These are phyloP conservation scores for Wickerhamiella siamensis DNA, from an alignment of 805 yeast genomes.

Conservation along the genomic window DNA sequence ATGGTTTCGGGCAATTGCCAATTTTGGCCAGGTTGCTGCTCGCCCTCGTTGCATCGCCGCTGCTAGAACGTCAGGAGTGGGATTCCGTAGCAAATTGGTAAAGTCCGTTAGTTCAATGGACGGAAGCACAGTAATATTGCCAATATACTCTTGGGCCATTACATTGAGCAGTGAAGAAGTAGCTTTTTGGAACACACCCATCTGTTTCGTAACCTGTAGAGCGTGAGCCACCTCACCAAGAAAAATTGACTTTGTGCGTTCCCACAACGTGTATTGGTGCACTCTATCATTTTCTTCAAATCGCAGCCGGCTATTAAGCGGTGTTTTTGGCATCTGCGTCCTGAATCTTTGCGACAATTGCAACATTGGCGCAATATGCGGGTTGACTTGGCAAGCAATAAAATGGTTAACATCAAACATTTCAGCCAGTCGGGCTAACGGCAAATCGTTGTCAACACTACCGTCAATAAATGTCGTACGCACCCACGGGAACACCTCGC, in stretches of 20 bases:
- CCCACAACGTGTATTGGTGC: constrained; percentile 3
- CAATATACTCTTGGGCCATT: constrained; percentile 75
- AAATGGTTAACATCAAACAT: constrained; percentile 97
- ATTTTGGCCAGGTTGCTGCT: constrained; percentile 84
- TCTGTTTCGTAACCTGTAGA: constrained; percentile 54
- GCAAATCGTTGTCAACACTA: constrained; percentile 86
- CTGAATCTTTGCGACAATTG: constrained; percentile 21
- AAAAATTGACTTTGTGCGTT: constrained; percentile 26
- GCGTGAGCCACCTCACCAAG: constrained; percentile 66
- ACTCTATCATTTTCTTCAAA: background rate
- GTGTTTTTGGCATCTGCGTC: background rate
- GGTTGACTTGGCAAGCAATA: constrained; percentile 94
- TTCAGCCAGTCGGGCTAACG: constrained; percentile 77
- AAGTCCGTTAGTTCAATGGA: constrained; percentile 46
- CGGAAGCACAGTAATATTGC: constrained; percentile 87
- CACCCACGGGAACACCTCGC: constrained; percentile 67
- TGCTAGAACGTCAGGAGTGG: constrained; percentile 59
- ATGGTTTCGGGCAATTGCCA: constrained; percentile 73
- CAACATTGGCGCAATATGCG: constrained; percentile 84
- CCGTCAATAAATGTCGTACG: constrained; percentile 84
- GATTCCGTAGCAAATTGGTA: constrained; percentile 56
- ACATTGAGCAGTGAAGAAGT: constrained; percentile 63
- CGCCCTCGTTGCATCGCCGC: constrained; percentile 72
- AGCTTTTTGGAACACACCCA: constrained; percentile 61
- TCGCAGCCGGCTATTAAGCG: constrained; percentile 21